Conservation (phyloP, 305 asterid species). For the Withania somnifera region DNA sequence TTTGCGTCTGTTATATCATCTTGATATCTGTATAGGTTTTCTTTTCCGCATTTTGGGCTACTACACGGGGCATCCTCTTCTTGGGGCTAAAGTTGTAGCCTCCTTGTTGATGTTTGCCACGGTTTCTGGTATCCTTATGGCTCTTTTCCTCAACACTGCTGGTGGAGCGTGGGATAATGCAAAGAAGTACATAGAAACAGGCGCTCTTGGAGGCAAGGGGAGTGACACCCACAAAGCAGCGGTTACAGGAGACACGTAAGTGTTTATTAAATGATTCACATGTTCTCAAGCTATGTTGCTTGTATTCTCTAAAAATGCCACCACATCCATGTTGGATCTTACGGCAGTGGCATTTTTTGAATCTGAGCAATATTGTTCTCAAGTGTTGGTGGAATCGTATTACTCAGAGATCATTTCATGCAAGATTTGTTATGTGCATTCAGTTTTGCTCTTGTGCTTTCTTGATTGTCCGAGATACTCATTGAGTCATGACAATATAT, state of each 20-base stretch:
- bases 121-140: constrained; percentile 97
- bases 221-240: constrained; percentile 98
- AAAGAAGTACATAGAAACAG: constrained; percentile 94
- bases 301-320: not conserved
- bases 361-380: not conserved
- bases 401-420: not conserved
- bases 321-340: not conserved
- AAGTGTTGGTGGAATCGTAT: not conserved
- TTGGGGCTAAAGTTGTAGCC: constrained; percentile 98
- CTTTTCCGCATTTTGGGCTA: constrained; percentile 78
- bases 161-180: constrained; percentile 99
- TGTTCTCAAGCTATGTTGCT: not conserved
- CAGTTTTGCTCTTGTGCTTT: not conserved
- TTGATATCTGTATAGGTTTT: constrained; percentile 36
- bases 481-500: not conserved
- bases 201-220: constrained; percentile 99
- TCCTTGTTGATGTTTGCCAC: constrained; percentile 98
- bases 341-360: not conserved
- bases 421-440: not conserved
- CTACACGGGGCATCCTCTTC: constrained; percentile 89
- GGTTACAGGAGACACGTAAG: constrained; percentile 98
- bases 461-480: not conserved
- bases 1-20: not conserved
- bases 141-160: constrained; percentile 94
- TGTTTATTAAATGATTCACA: not conserved